Conservation (phyloP, 768 basidiomycete genomes). For the Suillus plorans region DNA sequence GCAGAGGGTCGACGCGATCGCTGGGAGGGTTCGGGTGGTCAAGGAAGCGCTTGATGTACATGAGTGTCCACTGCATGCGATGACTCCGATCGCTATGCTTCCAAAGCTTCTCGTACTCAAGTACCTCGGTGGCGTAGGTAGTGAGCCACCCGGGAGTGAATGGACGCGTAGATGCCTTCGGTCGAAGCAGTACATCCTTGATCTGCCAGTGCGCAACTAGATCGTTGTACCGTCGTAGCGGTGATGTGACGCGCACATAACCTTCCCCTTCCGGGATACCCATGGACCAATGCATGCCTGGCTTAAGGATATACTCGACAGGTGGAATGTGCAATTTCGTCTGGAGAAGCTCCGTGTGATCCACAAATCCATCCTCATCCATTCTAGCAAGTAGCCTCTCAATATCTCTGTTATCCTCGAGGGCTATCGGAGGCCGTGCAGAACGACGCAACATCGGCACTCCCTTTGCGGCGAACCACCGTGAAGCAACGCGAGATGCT, state of each 20-base stretch:
- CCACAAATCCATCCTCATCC: constrained; percentile 43
- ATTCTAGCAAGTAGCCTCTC: constrained; percentile 51
- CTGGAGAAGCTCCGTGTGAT: constrained; percentile 34
- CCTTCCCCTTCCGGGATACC: constrained; percentile 75
- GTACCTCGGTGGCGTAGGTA: constrained; percentile 39
- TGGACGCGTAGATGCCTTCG: constrained; percentile 32
- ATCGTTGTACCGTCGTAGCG: constrained; percentile 83
- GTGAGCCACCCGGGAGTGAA: constrained; percentile 50
- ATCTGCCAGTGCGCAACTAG: constrained; percentile 91
- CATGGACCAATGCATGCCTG: constrained; percentile 64
- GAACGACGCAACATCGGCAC: constrained; percentile 67
- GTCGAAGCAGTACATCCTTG: constrained; percentile 64
- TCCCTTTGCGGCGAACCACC: constrained; percentile 57
- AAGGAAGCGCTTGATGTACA: constrained; percentile 40
- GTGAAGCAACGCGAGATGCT: constrained; percentile 74
- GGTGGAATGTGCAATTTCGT: constrained; percentile 33
- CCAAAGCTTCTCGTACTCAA: constrained; percentile 34
- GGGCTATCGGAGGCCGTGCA: constrained; percentile 31
- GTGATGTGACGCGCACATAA: constrained; percentile 83
- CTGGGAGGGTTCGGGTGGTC: constrained; percentile 20
- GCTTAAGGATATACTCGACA: constrained; percentile 48
- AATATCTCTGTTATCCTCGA: constrained; percentile 32
- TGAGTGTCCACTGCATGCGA: constrained; percentile 39
- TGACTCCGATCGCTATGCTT: constrained; percentile 34
- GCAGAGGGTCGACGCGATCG: constrained; percentile 27